phyloP scores from a whole-genome alignment of 192 early-diverging fungal genomes.

The Podila minutissima region DNA sequence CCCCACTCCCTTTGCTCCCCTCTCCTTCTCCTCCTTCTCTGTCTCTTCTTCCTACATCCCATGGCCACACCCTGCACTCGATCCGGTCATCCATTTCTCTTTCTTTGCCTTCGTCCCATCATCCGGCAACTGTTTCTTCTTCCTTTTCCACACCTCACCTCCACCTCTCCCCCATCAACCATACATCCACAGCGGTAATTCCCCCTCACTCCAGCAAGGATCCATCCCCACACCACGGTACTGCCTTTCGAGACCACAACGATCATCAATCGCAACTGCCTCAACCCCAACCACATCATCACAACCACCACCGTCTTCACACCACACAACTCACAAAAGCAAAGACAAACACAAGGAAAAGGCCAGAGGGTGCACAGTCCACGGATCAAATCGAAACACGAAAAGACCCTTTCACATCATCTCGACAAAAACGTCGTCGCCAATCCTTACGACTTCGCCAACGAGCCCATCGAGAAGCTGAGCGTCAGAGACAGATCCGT shows the following conservation, averaged over 20 bases:
- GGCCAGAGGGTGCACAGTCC: neutral
- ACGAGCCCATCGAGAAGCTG: neutral
- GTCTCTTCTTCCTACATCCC: neutral
- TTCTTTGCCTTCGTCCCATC: conserved; percentile 1
- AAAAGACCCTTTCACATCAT: neutral
- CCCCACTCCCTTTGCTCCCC: neutral
- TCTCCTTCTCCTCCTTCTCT: neutral
- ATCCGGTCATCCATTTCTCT: neutral
- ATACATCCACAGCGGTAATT: neutral
- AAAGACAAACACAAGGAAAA: neutral
- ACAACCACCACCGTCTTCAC: neutral
- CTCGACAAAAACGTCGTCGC: neutral
- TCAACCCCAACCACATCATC: conserved; percentile 1
- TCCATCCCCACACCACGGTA: neutral
- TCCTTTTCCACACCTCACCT: neutral
- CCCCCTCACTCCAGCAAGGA: neutral
- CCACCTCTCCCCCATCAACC: neutral
- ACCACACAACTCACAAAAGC: neutral
- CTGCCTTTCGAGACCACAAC: neutral
- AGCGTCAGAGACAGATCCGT: neutral
- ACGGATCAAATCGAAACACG: neutral
- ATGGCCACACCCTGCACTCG: neutral
- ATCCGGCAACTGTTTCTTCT: neutral
- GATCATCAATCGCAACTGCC: neutral
- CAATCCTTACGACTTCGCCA: neutral